Evolutionary conservation across 352 stramenopile species (phyloP).

Genomic region (Halophytophthora batemanensis): DNA sequence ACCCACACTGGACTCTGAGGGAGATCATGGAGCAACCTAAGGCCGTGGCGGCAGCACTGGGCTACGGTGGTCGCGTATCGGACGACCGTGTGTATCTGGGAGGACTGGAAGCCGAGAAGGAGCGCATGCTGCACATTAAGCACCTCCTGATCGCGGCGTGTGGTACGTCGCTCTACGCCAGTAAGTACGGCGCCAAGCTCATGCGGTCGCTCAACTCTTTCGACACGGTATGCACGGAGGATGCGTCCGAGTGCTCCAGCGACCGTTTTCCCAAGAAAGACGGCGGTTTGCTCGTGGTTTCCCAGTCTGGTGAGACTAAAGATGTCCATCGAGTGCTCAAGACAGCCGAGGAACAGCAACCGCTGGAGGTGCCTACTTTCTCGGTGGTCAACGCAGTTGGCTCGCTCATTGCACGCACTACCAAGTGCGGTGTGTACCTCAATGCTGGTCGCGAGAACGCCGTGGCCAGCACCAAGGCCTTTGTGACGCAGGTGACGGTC

Average conservation of each 20-base stretch:
- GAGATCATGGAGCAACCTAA: conserved; percentile 97
- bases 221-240: conserved; percentile 89
- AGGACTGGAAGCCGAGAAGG: conserved; percentile 90
- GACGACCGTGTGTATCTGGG: conserved; percentile 93
- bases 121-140: conserved; percentile 90
- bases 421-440: conserved; percentile 95
- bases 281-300: conserved; percentile 94
- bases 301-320: conserved; percentile 97
- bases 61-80: conserved; percentile 93
- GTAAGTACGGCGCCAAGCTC: conserved; percentile 94
- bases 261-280: conserved; percentile 88
- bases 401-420: conserved; percentile 94
- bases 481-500: conserved; percentile 96
- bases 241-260: conserved; percentile 90
- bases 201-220: conserved; percentile 97
- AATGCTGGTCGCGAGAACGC: conserved; percentile 98
- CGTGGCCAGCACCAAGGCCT: conserved; percentile 98
- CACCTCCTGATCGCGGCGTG: conserved; percentile 94
- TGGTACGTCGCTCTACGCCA: conserved; percentile 94
- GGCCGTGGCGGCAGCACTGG: conserved; percentile 92
- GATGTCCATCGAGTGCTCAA: conserved; percentile 95
- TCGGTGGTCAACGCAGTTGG: conserved; percentile 97
- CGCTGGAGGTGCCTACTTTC: conserved; percentile 77
- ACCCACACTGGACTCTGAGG: conserved; percentile 96
- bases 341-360: conserved; percentile 66